Evolutionary conservation across 2,329 filamentous ascomycete species (phyloP).

Genomic region (Colletotrichum lentis): DNA sequence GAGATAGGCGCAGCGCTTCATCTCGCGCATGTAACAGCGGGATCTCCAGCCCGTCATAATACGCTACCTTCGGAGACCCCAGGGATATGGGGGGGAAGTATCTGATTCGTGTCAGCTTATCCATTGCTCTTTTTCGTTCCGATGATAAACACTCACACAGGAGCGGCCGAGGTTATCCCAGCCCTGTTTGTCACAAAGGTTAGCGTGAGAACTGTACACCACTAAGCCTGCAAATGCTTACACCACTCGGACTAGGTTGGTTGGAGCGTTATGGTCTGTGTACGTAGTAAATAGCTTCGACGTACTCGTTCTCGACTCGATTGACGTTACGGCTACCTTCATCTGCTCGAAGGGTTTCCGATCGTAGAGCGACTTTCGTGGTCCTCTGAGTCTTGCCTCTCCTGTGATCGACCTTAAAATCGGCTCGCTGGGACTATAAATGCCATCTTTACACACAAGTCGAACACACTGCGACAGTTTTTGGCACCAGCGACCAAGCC

Average conservation of each 20-base stretch:
- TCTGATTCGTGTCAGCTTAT: not conserved
- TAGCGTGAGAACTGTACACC: not conserved
- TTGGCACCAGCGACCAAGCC: slow-evolving; percentile 1
- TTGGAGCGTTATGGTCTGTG: not conserved
- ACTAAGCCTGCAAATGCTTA: not conserved
- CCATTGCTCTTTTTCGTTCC: not conserved
- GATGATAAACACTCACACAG: not conserved
- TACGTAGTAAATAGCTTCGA: slow-evolving; percentile 13
- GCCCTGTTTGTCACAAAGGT: slow-evolving; percentile 1
- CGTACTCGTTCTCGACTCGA: slow-evolving; percentile 8
- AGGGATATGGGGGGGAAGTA: not conserved
- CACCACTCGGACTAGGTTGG: not conserved
- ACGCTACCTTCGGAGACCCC: not conserved
- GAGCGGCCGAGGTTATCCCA: slow-evolving; percentile 7
- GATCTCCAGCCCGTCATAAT: slow-evolving; percentile 11
- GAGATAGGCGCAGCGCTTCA: slow-evolving; percentile 4
- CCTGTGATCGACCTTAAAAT: not conserved
- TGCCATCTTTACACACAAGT: slow-evolving; percentile 10
- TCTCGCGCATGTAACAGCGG: not conserved
- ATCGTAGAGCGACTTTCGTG: slow-evolving; percentile 10
- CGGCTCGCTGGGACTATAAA: slow-evolving; percentile 5
- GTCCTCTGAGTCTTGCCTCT: slow-evolving; percentile 7
- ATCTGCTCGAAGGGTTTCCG: slow-evolving; percentile 14
- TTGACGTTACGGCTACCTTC: slow-evolving; percentile 11
- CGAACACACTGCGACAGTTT: slow-evolving; percentile 3